Percentiles rank a stretch among this genome's conserved stretches.
These are phyloP conservation scores for Daldinia vernicosa DNA, from an alignment of 495 filamentous ascomycete genomes.

Conservation along the genomic window DNA sequence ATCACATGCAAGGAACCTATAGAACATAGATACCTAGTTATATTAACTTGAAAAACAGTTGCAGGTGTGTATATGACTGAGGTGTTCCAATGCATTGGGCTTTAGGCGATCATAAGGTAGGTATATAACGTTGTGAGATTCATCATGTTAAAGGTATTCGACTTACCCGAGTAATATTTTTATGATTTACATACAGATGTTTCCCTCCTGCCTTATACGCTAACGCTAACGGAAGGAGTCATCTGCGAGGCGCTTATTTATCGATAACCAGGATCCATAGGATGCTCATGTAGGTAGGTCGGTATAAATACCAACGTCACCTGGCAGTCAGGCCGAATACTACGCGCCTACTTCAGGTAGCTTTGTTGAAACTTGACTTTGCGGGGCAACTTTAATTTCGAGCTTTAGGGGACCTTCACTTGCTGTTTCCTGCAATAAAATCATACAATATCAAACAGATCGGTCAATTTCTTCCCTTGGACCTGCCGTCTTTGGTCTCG, in stretches of 20 bases:
- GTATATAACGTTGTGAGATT: background rate
- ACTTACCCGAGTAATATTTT: background rate
- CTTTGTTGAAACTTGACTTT: constrained; percentile 26
- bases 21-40: background rate
- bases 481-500: constrained; percentile 5
- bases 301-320: constrained; percentile 28
- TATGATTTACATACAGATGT: no score
- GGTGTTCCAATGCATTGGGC: background rate
- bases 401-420: constrained; percentile 14
- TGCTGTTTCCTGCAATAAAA: background rate
- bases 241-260: constrained; percentile 17
- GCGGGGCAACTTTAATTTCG: constrained; percentile 34
- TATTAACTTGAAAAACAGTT: background rate
- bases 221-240: constrained; percentile 7
- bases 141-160: no score
- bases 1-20: constrained; percentile 8
- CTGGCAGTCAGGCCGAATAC: constrained; percentile 24
- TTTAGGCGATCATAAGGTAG: background rate
- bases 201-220: background rate
- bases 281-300: background rate
- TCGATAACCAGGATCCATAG: constrained; percentile 18
- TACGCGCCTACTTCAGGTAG: constrained; percentile 21
- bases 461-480: background rate
- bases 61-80: background rate
- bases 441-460: background rate